These are phyloP conservation scores for Lindgomyces ingoldianus DNA, from an alignment of 495 filamentous ascomycete genomes.

Conservation along the genomic window DNA sequence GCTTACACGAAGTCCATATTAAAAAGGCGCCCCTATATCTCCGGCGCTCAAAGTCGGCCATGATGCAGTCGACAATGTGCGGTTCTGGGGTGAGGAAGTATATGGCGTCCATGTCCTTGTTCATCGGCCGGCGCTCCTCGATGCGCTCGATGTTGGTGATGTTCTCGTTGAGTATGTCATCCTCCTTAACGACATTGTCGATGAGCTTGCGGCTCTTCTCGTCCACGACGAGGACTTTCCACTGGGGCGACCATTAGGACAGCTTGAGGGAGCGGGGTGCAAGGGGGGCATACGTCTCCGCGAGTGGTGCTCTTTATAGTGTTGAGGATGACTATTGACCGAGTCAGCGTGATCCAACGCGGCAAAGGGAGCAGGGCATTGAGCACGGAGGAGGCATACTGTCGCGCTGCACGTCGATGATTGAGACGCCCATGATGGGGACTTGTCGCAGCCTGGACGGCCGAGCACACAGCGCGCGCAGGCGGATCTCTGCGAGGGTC, in stretches of 20 bases:
- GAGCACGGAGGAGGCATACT: conserved; percentile 30
- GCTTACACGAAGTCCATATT: conserved; percentile 80
- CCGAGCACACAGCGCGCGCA: not conserved
- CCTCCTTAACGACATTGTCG: conserved; percentile 84
- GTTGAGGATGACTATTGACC: conserved; percentile 57
- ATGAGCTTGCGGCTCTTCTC: conserved; percentile 75
- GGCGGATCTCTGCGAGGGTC: too few species aligned
- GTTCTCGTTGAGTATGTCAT: conserved; percentile 93
- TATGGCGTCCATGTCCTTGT: conserved; percentile 87
- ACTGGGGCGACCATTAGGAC: conserved; percentile 57
- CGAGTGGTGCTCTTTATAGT: conserved; percentile 60
- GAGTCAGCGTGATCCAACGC: conserved; percentile 8
- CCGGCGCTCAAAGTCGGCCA: conserved; percentile 83
- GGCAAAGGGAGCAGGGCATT: not conserved
- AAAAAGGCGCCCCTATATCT: conserved; percentile 73
- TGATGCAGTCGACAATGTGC: conserved; percentile 87
- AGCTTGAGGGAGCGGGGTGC: conserved; percentile 14
- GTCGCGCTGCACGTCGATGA: conserved; percentile 47
- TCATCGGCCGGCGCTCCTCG: conserved; percentile 75
- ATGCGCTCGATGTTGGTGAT: conserved; percentile 93
- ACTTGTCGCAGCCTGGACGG: conserved; percentile 11
- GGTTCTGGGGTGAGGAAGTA: conserved; percentile 84
- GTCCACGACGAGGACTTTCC: conserved; percentile 94
- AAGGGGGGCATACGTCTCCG: conserved; percentile 55
- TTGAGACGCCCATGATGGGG: conserved; percentile 44